Evolutionary conservation across 2,329 filamentous ascomycete species (phyloP).

Genomic region (Trichoderma citrinoviride): DNA sequence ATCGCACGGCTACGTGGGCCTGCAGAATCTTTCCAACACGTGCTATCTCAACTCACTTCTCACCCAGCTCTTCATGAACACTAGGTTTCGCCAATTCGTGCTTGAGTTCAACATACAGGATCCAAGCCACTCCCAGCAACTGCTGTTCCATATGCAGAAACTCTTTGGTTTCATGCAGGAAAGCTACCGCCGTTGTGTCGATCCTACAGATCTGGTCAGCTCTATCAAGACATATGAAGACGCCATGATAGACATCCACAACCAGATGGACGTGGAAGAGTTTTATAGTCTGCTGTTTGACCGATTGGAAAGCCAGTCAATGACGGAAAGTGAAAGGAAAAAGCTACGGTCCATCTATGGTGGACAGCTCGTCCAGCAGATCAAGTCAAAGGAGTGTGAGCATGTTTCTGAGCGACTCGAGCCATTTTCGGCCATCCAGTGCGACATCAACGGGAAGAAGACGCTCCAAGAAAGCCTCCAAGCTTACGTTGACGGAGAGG

Average conservation of each 20-base stretch:
- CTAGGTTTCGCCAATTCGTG: constrained; percentile 81
- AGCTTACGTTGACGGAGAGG: constrained; percentile 93
- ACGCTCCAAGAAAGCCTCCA: constrained; percentile 82
- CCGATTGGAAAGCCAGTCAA: constrained; percentile 80
- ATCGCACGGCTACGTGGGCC: constrained; percentile 76
- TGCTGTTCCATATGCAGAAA: constrained; percentile 74
- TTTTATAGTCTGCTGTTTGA: constrained; percentile 95
- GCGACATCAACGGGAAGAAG: constrained; percentile 90
- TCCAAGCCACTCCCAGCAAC: constrained; percentile 54
- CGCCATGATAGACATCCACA: constrained; percentile 75
- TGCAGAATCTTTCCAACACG: constrained; percentile 91
- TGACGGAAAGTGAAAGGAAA: constrained; percentile 64
- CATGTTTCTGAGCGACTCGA: constrained; percentile 91
- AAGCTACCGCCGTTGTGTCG: constrained; percentile 68
- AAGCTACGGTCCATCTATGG: constrained; percentile 81
- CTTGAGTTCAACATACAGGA: constrained; percentile 61
- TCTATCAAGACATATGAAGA: constrained; percentile 83
- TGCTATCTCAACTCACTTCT: constrained; percentile 96
- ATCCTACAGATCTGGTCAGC: constrained; percentile 65
- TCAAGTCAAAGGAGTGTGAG: constrained; percentile 89
- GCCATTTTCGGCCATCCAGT: constrained; percentile 90
- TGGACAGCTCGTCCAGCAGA: constrained; percentile 87
- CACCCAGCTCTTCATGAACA: constrained; percentile 95
- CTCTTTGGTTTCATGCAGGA: constrained; percentile 87
- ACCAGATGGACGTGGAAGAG: constrained; percentile 98